Conservation (phyloP, 352 stramenopile genomes). For the Pythium periplocum region DNA sequence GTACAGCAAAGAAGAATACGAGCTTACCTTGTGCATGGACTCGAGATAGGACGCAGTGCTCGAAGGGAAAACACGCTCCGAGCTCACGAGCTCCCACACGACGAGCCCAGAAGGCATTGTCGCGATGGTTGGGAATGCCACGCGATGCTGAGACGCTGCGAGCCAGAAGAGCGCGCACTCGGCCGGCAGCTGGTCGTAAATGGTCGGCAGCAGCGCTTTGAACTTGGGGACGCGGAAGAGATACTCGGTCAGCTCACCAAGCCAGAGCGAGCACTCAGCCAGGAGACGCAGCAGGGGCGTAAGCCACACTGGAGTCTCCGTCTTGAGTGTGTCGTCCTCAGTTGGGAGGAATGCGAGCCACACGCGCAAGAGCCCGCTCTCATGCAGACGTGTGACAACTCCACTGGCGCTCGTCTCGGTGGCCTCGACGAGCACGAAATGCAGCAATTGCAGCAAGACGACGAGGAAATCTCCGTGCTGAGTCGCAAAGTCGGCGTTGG, state of each 20-base stretch:
- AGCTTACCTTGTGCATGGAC: conserved; percentile 16
- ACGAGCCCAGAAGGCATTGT: not conserved
- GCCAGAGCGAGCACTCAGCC: conserved; percentile 45
- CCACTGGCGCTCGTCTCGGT: conserved; percentile 18
- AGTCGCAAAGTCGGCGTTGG: conserved; percentile 12
- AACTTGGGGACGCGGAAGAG: conserved; percentile 37
- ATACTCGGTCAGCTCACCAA: conserved; percentile 34
- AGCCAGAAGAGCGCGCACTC: conserved; percentile 35
- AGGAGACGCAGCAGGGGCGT: conserved; percentile 41
- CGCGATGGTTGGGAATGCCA: conserved; percentile 12
- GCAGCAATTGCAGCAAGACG: conserved; percentile 42
- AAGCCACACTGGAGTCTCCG: conserved; percentile 24
- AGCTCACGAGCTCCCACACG: conserved; percentile 8
- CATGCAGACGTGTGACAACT: conserved; percentile 26
- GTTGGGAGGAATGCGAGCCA: conserved; percentile 34
- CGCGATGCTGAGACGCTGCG: conserved; percentile 33
- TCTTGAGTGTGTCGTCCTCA: conserved; percentile 3
- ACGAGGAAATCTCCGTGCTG: conserved; percentile 30
- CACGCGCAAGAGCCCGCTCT: conserved; percentile 39
- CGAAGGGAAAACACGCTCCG: conserved; percentile 10
- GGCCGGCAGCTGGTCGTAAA: conserved; percentile 21
- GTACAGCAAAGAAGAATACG: not conserved
- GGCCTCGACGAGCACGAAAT: conserved; percentile 36
- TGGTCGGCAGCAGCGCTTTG: conserved; percentile 18
- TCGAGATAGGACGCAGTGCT: conserved; percentile 9